phyloP scores from a whole-genome alignment of 441 rosid genomes.

The California macrophylla region DNA sequence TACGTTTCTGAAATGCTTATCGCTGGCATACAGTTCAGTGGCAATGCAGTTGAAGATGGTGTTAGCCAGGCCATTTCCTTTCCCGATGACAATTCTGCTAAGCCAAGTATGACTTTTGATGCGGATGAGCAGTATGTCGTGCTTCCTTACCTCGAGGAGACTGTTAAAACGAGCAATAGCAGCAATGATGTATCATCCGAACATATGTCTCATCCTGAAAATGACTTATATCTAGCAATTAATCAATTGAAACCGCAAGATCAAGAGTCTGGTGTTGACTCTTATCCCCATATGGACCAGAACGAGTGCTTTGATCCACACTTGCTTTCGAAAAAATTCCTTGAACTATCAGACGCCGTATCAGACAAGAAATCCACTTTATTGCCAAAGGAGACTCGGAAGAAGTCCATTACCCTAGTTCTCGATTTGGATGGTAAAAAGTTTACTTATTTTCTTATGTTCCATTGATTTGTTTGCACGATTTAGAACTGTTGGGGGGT shows the following conservation, averaged over 20 bases:
- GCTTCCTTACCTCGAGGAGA: conserved; percentile 68
- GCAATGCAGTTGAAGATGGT: conserved; percentile 37
- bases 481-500: neutral
- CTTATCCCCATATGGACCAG: conserved; percentile 35
- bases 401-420: conserved; percentile 85
- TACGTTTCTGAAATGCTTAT: conserved; percentile 69
- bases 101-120: conserved; percentile 46
- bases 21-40: conserved; percentile 60
- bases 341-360: conserved; percentile 68
- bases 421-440: conserved; percentile 83
- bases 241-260: conserved; percentile 45
- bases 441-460: neutral
- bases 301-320: conserved; percentile 58
- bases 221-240: conserved; percentile 49
- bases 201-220: conserved; percentile 31
- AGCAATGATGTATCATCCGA: conserved; percentile 39
- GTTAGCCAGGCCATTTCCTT: conserved; percentile 37
- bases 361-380: conserved; percentile 69
- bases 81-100: conserved; percentile 54
- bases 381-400: conserved; percentile 89
- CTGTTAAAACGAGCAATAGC: conserved; percentile 35
- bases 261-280: conserved; percentile 38
- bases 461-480: neutral
- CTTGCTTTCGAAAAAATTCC: conserved; percentile 78
- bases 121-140: conserved; percentile 60